Evolutionary conservation across 2,329 filamentous ascomycete species (phyloP).

Genomic region (Pleurostoma richardsiae): DNA sequence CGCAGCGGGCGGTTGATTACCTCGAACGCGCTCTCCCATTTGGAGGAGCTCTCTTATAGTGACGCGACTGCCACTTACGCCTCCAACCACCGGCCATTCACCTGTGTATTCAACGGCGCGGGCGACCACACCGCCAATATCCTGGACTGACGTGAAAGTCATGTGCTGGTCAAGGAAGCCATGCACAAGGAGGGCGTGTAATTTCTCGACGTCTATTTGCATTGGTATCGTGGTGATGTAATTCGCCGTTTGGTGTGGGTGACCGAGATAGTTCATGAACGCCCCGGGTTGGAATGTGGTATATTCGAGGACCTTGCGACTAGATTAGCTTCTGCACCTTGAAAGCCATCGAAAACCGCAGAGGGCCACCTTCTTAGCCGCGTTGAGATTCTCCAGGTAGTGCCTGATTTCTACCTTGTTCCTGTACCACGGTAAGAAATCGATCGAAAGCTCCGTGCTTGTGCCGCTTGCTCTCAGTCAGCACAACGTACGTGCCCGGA

Average conservation of each 20-base stretch:
- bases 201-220: constrained; percentile 26
- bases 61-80: constrained; percentile 26
- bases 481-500: background rate
- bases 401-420: constrained; percentile 32
- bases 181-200: constrained; percentile 22
- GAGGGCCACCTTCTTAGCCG: constrained; percentile 23
- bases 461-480: constrained; percentile 1
- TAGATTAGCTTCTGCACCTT: background rate
- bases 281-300: constrained; percentile 42
- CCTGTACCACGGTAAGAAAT: constrained; percentile 15
- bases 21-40: constrained; percentile 25
- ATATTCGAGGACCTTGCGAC: constrained; percentile 37
- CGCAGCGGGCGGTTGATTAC: constrained; percentile 11
- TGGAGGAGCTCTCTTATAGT: constrained; percentile 21
- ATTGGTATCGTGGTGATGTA: constrained; percentile 26
- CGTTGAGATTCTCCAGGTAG: constrained; percentile 36
- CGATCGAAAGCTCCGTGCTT: constrained; percentile 15
- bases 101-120: constrained; percentile 30
- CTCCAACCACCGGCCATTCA: constrained; percentile 32
- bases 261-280: constrained; percentile 43
- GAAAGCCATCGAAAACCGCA: background rate
- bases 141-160: constrained; percentile 25
- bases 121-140: constrained; percentile 27
- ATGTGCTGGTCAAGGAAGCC: constrained; percentile 21
- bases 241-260: constrained; percentile 31